Base-by-base conservation (phyloP, 441 rosid species). In the Populus hybrid region DNA sequence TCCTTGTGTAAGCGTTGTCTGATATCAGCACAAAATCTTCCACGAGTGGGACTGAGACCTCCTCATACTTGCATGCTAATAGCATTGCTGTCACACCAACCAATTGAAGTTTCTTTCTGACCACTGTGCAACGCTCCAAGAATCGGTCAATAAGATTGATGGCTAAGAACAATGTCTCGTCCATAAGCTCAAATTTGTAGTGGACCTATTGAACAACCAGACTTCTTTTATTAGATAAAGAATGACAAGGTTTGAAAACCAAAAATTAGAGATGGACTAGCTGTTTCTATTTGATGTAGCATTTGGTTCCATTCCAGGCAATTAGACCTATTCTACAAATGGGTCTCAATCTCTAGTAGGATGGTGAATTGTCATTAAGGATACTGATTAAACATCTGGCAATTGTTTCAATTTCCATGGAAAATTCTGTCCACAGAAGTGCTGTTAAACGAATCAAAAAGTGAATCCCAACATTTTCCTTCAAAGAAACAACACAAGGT, bases 31-130 rank as follows among this genome's bases (percentile, higher is more conserved):
- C 88, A 65, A 96, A 81, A 80, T 93, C 99, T 54, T 87, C 94
- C 1, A 94, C 96, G 26, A 88, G 83, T 24, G 98, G 99, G 76
- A 96, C 95, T 0, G 95, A 87, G 70, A 96, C 98, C 86, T 94
- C 98, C 84, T 96, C 99, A 16, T 96, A 96, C 83, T 96, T 96
- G 90, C 98, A 96, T 16, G 98, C 98, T 71, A 94, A 83, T 30
- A 96, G 91, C 95, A 94, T 87, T 75, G 98, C 98, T 40, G 93
- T 95, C 35, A 96, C 79, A 3, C 98, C 98, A 46, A 96, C 97
- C 73, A 94, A 81, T 86, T 96, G 98, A 73, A 96, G 97, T 86
- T 93, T 96, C 87, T 92, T 94, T 83, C 98, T 91, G 75, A 84
- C 81, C n/a, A 94, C 87, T 28, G 79, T 65, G 80, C 90, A 89